Base-by-base conservation (phyloP, 306 rosid species). In the Cyclanthera cordifolia region DNA sequence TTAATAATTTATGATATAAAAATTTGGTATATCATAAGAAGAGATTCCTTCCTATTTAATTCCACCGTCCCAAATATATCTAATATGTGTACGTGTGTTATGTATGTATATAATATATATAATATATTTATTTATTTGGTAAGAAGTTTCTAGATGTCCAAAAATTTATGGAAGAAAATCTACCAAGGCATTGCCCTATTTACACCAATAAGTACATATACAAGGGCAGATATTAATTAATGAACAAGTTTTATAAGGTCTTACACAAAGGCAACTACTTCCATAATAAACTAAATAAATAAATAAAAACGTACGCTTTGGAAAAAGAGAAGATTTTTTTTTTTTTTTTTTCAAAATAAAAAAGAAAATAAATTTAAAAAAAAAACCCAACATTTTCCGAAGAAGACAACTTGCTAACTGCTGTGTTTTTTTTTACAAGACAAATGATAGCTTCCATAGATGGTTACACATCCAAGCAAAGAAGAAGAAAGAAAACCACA, bases 191-290 rank as follows among this genome's bases (percentile, higher is more conserved):
- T 56, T 59, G 43, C 47, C 47, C 47, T 15, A n/a, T 30, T 59
- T 59, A 32, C 67, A 2, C 15, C 23, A 7, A 30, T 58, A 16
- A 7, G 46, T 32, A 32, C 47, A 56, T 12, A 25, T 16, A 13
- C 25, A 55, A 27, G 63, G 66, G 15, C 66, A 58, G 66, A 15
- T 21, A 30, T 58, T n/a, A 30, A 15, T 17, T 60, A 60, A 37
- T 37, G 17, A 11, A 61, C 15, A 4, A 17, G 23, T 17, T 39
- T 39, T n/a, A n/a, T n/a, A n/a, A 61, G 50, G 30, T 39, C 21
- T 39, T 34, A 61, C 25, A 60, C n/a, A n/a, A 60, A 60, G 67
- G 67, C n/a, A 60, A 60, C n/a, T 60, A 60, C 49, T 28, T 60
- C 27, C 13, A 61, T 61, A 9, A 9, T 16, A n/a, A 3, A 2